A percentile compares a stretch with the other conserved stretches of the same genome.
Evolutionary conservation across 495 filamentous ascomycete genomes (phyloP).

Genomic region (Aspergillus sclerotiicarbonarius): DNA sequence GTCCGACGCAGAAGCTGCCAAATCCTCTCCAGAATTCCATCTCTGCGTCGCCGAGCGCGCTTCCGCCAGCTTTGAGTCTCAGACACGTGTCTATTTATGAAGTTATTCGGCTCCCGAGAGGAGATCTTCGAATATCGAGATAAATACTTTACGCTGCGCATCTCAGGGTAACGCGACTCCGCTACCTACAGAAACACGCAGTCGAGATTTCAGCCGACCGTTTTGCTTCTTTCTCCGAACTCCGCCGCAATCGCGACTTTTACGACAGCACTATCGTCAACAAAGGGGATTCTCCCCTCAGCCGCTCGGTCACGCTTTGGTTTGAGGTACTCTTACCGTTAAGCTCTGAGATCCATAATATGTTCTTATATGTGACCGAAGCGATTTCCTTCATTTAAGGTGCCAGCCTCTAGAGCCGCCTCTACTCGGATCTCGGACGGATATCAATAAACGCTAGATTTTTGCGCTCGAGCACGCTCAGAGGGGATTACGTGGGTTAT

Average conservation of each 20-base stretch:
- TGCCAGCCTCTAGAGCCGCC: too few species aligned
- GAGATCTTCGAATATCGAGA: too few species aligned
- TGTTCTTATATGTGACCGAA: too few species aligned
- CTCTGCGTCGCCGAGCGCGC: constrained; percentile 27
- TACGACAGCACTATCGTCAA: not conserved
- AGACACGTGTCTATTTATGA: not conserved
- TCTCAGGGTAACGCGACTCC: not conserved
- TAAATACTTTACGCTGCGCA: not conserved
- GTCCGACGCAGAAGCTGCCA: constrained; percentile 1
- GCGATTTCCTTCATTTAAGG: too few species aligned
- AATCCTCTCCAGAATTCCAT: constrained; percentile 17
- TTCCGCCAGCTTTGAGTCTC: constrained; percentile 8
- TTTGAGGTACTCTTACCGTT: not conserved
- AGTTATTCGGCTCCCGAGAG: not conserved
- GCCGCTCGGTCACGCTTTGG: not conserved
- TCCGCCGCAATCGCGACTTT: not conserved
- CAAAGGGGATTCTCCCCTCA: not conserved
- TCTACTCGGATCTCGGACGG: not conserved
- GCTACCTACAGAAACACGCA: not conserved
- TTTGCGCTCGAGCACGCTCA: not conserved
- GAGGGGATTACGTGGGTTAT: not conserved
- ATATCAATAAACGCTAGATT: not conserved
- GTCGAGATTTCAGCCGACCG: constrained; percentile 10
- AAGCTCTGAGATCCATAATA: too few species aligned
- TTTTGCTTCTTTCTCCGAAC: constrained; percentile 15